Evolutionary conservation across 345 rosid genomes (phyloP).

Genomic region (Alliaria petiolata): DNA sequence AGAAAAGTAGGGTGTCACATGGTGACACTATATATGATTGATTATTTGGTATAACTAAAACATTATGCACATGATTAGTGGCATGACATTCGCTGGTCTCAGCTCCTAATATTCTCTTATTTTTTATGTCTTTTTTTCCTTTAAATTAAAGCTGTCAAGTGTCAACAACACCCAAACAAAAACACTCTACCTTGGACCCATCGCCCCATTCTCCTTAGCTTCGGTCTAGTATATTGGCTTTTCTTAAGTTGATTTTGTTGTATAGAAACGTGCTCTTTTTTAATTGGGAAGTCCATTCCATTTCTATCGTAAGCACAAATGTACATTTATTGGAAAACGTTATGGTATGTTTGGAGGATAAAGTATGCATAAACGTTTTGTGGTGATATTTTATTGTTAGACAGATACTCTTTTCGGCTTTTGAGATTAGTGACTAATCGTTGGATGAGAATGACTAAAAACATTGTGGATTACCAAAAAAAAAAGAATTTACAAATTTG

Average conservation of each 20-base stretch:
- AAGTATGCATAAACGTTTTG: not conserved
- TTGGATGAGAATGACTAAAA: not conserved
- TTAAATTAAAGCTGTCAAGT: not conserved
- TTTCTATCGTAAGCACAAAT: slow-evolving; percentile 5
- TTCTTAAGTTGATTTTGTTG: not conserved
- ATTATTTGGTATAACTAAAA: slow-evolving; percentile 17
- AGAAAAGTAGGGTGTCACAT: slow-evolving; percentile 25
- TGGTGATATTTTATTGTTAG: not conserved
- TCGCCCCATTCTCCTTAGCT: not conserved
- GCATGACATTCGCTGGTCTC: slow-evolving; percentile 50
- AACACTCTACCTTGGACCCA: not conserved
- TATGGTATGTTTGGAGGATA: not conserved
- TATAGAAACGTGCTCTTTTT: not conserved
- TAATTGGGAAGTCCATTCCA: not conserved
- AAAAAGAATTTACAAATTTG: not conserved
- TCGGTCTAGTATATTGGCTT: slow-evolving; percentile 3
- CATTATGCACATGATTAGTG: slow-evolving; percentile 39
- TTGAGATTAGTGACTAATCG: slow-evolving; percentile 1
- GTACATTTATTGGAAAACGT: slow-evolving; percentile 1
- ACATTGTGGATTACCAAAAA: not conserved
- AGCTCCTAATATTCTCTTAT: slow-evolving; percentile 15
- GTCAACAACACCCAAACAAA: too few species aligned
- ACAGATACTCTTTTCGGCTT: not conserved
- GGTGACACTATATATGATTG: slow-evolving; percentile 18
- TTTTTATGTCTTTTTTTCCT: not conserved